Evolutionary conservation across 2,329 filamentous ascomycete species (phyloP), one percentile per base, ranked within the genome.

Genomic region (Colletotrichum caudatum): DNA sequence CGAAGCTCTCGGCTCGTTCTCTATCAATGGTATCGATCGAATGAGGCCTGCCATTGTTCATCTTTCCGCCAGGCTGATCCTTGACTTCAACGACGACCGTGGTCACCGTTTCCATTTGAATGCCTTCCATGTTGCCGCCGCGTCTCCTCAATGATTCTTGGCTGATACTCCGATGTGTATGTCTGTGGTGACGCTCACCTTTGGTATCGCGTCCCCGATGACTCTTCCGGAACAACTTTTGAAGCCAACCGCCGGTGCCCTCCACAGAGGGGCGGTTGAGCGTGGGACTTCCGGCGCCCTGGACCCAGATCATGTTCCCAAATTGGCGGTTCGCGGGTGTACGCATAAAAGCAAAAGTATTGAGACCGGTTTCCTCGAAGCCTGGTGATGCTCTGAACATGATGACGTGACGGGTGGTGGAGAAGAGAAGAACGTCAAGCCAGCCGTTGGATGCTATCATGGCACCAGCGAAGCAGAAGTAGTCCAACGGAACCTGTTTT

Each of bases 401-500:
- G 54, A 84, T 83, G 20, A 79, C 76, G 23, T 78, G 77, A 14
- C 82, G 77, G 1, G 82, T 83, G 5, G 78, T 80, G 11, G 81
- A 78, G 56, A 84, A 84, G 7, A 84, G 69, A 0, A 84, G 58
- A 3, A 83, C 81, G 57, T 84, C 83, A 5, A 84, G 69, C 80
- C 81, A 85, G 20, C 84, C 85, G 74, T 86, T 87, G 60, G 80
- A 83, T 0, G 82, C 81, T 29, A 89, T 85, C 71, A 90, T 82
- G 0, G 83, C 82, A 2, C 87, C 88, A 0, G 87, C 85, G 3
- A 84, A 76, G 77, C 83, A 84, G 77, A 87, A 88, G 76, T 87
- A 89, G 1, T 76, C 75, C 1, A 86, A 78, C 0, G 85, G 82
- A 18, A 88, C 81, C 0, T 79, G 41, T 33, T 80, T 76, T 2